Evolutionary conservation across 2,329 filamentous ascomycete genomes (phyloP), one percentile per base, ranked within the genome.

Genomic region (Moelleriella libera): DNA sequence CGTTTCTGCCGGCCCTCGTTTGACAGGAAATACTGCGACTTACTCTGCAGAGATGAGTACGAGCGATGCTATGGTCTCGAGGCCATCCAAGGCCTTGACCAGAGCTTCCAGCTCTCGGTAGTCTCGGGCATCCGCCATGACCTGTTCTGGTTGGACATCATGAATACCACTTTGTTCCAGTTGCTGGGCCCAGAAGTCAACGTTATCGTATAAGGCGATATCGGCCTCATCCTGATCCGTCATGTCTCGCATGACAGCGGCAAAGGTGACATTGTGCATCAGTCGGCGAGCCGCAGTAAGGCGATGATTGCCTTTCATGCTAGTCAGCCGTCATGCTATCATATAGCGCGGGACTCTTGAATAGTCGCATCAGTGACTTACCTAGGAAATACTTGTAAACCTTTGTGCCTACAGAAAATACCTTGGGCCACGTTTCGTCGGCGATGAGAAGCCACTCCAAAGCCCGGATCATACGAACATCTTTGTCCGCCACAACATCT

Each of bases 401-500:
- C 55, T 80, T 74, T 31, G 78, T 76, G 41, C 87, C 80, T 48
- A 80, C 72, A 14, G 69, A 65, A 56, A 90, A 86, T 28, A 86
- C 80, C 49, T 82, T 72, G 12, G 74, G 69, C 82, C 83, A 89
- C 47, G 85, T 74, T 10, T 77, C 82, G 45, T 84, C 78, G 7
- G 90, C 75, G 48, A 86, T 74, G 49, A 86, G 68, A 60, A 90
- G 82, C 89, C 90, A 97, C 58, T 94, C 85, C 50, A 96, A 67
- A 39, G 85, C 81, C 48, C 83, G 76, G 43, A 96, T 87, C 46
- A 95, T 72, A 34, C 74, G 64, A 55, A 83, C 78, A 52, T 90
- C 82, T 50, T 83, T 77, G 42, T 72, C 64, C 6, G 79, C 72
- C 8, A 81, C 67, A 8, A 56, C 58, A 48, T 68, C 70, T 7